Evolutionary conservation across 2,329 filamentous ascomycete species (phyloP), one percentile per base, ranked within the genome.

Genomic region (Alternaria triticina): DNA sequence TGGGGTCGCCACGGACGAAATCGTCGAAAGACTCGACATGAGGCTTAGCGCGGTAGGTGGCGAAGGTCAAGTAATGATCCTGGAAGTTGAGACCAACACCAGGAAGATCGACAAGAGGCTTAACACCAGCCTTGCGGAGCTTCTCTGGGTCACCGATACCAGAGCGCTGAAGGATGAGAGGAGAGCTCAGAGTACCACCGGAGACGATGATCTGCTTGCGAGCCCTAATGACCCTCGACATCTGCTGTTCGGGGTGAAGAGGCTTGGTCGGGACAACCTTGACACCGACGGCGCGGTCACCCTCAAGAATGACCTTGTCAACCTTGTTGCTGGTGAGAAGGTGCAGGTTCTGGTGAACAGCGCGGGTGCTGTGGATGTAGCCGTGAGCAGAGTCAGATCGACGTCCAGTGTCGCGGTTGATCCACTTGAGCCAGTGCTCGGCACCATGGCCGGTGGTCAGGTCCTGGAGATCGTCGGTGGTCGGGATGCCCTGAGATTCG

Each of bases 381-480:
- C 88, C 91, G 72, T 93, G 91, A 7, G 91, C 91, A 57, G 89
- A 90, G 80, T 94, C 91, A 63, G 89, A 91, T 61, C 91, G 90
- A 54, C 91, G 88, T 47, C 91, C 91, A 73, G 86, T 88, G 78
- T 88, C 78, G 15, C 77, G 86, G 74, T 94, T 94, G 80, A 94
- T 94, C 91, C 91, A 94, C 80, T 94, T 94, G 59, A 94, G 82
- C 91, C 91, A 94, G 68, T 94, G 91, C 80, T 94, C 91, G 49
- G 91, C 91, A 66, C 91, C 91, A 49, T 86, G 84, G 77, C 82
- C 89, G 1, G 89, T 91, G 27, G 81, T 82, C 56, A 94, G 82
- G 72, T 94, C 91, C 76, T 94, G 89, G 4, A 93, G 83, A 75
- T 94, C 91, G 74, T 94, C 91, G 12, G 91, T 92, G 12, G 88